Conservation (phyloP, 768 basidiomycete genomes). For the Xerocomellus chrysenteron region DNA sequence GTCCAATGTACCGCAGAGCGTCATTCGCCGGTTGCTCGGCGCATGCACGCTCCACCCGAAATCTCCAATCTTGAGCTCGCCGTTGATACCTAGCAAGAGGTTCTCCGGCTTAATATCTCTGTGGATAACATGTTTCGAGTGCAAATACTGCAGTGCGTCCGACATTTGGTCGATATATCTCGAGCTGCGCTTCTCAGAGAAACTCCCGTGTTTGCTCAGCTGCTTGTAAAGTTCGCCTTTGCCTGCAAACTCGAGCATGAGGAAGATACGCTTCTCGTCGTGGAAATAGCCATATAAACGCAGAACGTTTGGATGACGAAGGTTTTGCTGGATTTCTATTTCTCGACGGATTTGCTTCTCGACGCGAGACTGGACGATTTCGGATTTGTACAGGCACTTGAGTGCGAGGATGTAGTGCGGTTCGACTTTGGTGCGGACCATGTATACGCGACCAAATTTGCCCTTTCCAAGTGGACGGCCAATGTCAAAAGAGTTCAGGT, state of each 20-base stretch:
- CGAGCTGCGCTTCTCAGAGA: constrained; percentile 84
- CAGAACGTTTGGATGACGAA: constrained; percentile 92
- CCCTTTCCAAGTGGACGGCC: constrained; percentile 97
- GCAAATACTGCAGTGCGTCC: constrained; percentile 89
- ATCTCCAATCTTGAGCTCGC: constrained; percentile 97
- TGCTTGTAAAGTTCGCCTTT: constrained; percentile 98
- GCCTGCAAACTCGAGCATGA: constrained; percentile 97
- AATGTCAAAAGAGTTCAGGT: constrained; percentile 85
- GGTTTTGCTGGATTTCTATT: constrained; percentile 97
- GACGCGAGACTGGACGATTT: constrained; percentile 86
- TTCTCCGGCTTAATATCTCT: constrained; percentile 99
- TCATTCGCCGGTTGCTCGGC: constrained; percentile 83
- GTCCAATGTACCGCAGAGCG: constrained; percentile 93
- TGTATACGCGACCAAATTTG: constrained; percentile 98
- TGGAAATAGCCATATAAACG: constrained; percentile 97
- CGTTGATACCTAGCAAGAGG: constrained; percentile 88
- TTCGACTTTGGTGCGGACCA: constrained; percentile 88
- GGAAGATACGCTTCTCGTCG: constrained; percentile 95
- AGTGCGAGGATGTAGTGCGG: constrained; percentile 94
- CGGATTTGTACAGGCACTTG: constrained; percentile 95
- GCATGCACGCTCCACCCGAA: constrained; percentile 99
- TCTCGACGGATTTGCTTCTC: constrained; percentile 97
- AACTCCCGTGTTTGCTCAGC: constrained; percentile 79
- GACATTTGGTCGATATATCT: constrained; percentile 98
- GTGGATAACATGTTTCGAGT: constrained; percentile 96